Percentiles rank a stretch among this genome's conserved stretches.
These are phyloP conservation scores for Aquilaria yunnanensis DNA, from an alignment of 345 rosid genomes.

Conservation along the genomic window DNA sequence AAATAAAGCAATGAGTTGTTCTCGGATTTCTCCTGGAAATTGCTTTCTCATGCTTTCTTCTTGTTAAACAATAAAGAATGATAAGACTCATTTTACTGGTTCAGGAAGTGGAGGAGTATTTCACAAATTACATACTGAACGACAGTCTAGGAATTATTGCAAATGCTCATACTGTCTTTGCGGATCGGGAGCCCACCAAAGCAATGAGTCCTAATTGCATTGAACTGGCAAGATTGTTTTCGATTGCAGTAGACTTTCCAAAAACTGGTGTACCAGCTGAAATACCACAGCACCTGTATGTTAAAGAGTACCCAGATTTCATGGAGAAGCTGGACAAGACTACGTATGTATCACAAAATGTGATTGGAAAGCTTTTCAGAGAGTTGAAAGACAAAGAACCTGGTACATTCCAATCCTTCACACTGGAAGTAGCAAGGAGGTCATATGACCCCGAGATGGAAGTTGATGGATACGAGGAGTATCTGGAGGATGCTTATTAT, in stretches of 20 bases:
- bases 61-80: no score
- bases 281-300: slow-evolving; percentile 29
- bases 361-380: slow-evolving; percentile 49
- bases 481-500: slow-evolving; percentile 23
- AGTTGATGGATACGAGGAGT: slow-evolving; percentile 34
- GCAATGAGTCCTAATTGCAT: slow-evolving; percentile 35
- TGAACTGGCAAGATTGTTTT: slow-evolving; percentile 35
- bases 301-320: slow-evolving; percentile 49
- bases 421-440: slow-evolving; percentile 22
- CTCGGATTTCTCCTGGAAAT: background rate
- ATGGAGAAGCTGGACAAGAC: slow-evolving; percentile 46
- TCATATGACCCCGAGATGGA: slow-evolving; percentile 52
- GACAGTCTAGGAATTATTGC: slow-evolving; percentile 46
- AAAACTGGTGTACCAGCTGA: slow-evolving; percentile 56
- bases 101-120: slow-evolving; percentile 47
- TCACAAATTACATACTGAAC: slow-evolving; percentile 42
- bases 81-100: background rate
- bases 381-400: slow-evolving; percentile 35
- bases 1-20: no score
- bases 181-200: slow-evolving; percentile 29
- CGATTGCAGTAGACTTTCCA: slow-evolving; percentile 51
- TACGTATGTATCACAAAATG: slow-evolving; percentile 33
- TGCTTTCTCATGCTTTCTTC: slow-evolving; percentile 13
- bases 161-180: slow-evolving; percentile 36
- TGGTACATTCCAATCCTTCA: slow-evolving; percentile 23